Percentiles rank a stretch among this genome's conserved stretches.
Conservation (phyloP, 345 rosid species). For the Aurinia saxatilis region DNA sequence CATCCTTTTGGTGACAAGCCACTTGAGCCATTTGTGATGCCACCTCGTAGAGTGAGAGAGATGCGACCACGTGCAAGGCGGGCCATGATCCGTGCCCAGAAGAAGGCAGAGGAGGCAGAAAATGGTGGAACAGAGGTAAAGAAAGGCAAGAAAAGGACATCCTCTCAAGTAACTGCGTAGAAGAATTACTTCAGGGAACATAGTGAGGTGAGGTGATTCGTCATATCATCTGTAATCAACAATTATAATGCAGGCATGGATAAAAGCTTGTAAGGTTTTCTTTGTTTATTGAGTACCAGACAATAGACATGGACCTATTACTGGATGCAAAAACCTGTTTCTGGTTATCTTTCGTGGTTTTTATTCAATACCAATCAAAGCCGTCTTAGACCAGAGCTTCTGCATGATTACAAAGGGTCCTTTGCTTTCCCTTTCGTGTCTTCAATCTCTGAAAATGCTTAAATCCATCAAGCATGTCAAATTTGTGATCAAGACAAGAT, state of each 20-base stretch:
- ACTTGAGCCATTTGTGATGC: slow-evolving; percentile 66
- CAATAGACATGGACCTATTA: background rate
- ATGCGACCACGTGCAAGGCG: slow-evolving; percentile 93
- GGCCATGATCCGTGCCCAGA: slow-evolving; percentile 85
- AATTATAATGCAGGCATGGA: slow-evolving; percentile 17
- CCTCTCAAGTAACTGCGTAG: slow-evolving; percentile 34
- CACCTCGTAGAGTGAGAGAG: slow-evolving; percentile 77
- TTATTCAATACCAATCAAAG: no score
- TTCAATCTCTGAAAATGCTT: background rate
- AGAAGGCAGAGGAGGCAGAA: slow-evolving; percentile 66
- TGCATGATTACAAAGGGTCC: background rate
- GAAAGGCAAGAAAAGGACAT: slow-evolving; percentile 48
- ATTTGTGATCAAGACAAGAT: background rate
- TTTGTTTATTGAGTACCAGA: slow-evolving; percentile 11
- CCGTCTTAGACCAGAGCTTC: background rate
- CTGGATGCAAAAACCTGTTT: background rate
- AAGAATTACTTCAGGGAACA: background rate
- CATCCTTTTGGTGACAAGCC: slow-evolving; percentile 84
- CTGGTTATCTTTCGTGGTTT: background rate
- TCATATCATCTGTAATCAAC: slow-evolving; percentile 10
- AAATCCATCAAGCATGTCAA: background rate
- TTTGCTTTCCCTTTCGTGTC: no score
- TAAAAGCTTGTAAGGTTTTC: slow-evolving; percentile 1
- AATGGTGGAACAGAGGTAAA: slow-evolving; percentile 32
- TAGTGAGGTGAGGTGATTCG: background rate